These are phyloP conservation scores for Achaetomium macrosporum DNA, from an alignment of 2,329 filamentous ascomycete species.

Conservation along the genomic window DNA sequence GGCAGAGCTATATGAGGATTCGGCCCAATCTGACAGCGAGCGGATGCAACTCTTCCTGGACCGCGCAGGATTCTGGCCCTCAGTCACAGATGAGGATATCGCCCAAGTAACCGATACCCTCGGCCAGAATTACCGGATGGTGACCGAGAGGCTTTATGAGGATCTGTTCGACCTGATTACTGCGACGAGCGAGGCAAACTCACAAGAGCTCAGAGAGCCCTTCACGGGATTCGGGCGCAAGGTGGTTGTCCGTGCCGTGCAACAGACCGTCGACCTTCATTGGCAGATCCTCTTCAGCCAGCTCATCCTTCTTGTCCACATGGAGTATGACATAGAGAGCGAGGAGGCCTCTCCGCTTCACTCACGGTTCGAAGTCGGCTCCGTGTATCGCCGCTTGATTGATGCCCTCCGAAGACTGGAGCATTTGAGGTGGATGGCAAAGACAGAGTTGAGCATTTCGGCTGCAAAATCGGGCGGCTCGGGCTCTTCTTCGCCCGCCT, in stretches of 20 bases:
- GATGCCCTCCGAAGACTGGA: slow-evolving; percentile 67
- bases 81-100: slow-evolving; percentile 77
- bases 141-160: slow-evolving; percentile 49
- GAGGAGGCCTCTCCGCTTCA: slow-evolving; percentile 58
- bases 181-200: slow-evolving; percentile 40
- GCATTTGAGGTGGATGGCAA: slow-evolving; percentile 64
- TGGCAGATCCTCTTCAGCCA: slow-evolving; percentile 75
- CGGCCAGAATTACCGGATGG: slow-evolving; percentile 58
- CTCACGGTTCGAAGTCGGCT: slow-evolving; percentile 57
- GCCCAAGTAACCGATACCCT: slow-evolving; percentile 62
- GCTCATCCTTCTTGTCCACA: slow-evolving; percentile 74
- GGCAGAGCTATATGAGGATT: slow-evolving; percentile 68
- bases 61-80: slow-evolving; percentile 68
- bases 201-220: slow-evolving; percentile 43
- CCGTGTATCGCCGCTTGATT: slow-evolving; percentile 64
- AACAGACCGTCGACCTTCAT: slow-evolving; percentile 70
- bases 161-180: slow-evolving; percentile 45
- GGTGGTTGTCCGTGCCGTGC: slow-evolving; percentile 67
- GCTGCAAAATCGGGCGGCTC: slow-evolving; percentile 36
- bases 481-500: slow-evolving; percentile 27
- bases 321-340: slow-evolving; percentile 75
- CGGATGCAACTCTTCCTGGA: slow-evolving; percentile 75
- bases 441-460: slow-evolving; percentile 50
- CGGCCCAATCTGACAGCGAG: slow-evolving; percentile 62
- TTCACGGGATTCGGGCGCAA: slow-evolving; percentile 72